A percentile compares a stretch with the other conserved stretches of the same genome.
Conservation (phyloP, 2,329 filamentous ascomycete genomes). For the Ophiostoma quercus region DNA sequence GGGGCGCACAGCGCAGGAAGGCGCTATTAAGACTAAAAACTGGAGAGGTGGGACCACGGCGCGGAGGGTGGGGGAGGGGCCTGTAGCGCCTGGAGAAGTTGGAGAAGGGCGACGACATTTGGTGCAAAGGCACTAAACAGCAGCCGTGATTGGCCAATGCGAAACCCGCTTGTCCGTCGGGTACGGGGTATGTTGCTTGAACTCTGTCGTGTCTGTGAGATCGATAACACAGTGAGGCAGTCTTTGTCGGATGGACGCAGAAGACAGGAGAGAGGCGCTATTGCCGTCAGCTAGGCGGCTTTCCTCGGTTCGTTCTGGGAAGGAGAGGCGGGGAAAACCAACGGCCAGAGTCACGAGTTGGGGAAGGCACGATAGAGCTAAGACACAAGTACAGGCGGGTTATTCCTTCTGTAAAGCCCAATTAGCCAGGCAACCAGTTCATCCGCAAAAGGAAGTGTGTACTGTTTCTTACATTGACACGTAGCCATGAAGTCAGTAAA, state of each 20-base stretch:
- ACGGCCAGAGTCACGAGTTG: not conserved
- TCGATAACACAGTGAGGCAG: not conserved
- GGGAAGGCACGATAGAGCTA: not conserved
- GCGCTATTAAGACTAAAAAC: not conserved
- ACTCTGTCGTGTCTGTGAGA: not conserved
- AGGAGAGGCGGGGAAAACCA: not conserved
- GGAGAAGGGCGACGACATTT: constrained; percentile 9
- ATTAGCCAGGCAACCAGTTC: too few species aligned
- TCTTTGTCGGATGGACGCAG: not conserved
- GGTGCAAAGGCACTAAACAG: not conserved
- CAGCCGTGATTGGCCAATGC: constrained; percentile 19
- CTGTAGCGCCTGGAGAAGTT: constrained; percentile 11
- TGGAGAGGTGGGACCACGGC: constrained; percentile 1
- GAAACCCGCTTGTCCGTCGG: constrained; percentile 19
- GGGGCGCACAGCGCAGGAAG: not conserved
- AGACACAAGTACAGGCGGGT: not conserved
- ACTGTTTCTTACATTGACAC: not conserved
- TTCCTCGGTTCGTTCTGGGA: constrained; percentile 26
- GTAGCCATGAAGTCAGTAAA: not conserved
- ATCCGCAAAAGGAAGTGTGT: too few species aligned
- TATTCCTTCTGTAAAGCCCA: too few species aligned
- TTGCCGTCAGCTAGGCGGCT: constrained; percentile 22
- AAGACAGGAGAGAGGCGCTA: not conserved
- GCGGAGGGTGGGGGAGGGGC: constrained; percentile 13
- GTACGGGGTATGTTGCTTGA: not conserved